phyloP scores from a whole-genome alignment of 2,329 filamentous ascomycete genomes.

The Westerdykella sp. region DNA sequence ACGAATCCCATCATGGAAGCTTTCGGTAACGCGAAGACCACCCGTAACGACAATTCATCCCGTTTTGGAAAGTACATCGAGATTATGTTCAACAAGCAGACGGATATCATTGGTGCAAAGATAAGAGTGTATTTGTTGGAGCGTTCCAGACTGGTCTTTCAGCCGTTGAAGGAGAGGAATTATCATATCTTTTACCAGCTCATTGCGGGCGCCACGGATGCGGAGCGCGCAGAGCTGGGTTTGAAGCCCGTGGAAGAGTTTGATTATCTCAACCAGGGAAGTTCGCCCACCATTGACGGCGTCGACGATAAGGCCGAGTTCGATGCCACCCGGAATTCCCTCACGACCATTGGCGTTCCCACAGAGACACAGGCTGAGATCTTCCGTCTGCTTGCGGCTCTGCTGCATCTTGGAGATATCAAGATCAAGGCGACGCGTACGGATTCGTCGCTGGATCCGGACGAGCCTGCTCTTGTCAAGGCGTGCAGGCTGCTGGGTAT shows the following conservation, averaged over 20 bases:
- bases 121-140: constrained; percentile 95
- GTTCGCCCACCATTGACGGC: constrained; percentile 82
- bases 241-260: constrained; percentile 83
- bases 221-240: constrained; percentile 71
- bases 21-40: constrained; percentile 99
- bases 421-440: constrained; percentile 88
- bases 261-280: constrained; percentile 93
- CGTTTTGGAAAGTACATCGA: constrained; percentile 99
- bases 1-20: constrained; percentile 99
- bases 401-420: constrained; percentile 92
- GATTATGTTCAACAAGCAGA: constrained; percentile 95
- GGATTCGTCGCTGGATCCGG: constrained; percentile 74
- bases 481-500: constrained; percentile 85
- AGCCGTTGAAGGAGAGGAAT: constrained; percentile 94
- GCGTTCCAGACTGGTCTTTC: constrained; percentile 91
- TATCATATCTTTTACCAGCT: constrained; percentile 99
- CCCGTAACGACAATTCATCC: constrained; percentile 97
- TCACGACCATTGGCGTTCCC: constrained; percentile 80
- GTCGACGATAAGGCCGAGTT: constrained; percentile 96
- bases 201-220: constrained; percentile 81
- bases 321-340: constrained; percentile 74
- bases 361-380: constrained; percentile 71
- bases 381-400: constrained; percentile 81
- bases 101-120: constrained; percentile 95
- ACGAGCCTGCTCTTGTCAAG: constrained; percentile 73